Percentiles rank a stretch among this genome's conserved stretches.
Conservation (phyloP, 2,329 filamentous ascomycete species). For the Fusarium stilboides region DNA sequence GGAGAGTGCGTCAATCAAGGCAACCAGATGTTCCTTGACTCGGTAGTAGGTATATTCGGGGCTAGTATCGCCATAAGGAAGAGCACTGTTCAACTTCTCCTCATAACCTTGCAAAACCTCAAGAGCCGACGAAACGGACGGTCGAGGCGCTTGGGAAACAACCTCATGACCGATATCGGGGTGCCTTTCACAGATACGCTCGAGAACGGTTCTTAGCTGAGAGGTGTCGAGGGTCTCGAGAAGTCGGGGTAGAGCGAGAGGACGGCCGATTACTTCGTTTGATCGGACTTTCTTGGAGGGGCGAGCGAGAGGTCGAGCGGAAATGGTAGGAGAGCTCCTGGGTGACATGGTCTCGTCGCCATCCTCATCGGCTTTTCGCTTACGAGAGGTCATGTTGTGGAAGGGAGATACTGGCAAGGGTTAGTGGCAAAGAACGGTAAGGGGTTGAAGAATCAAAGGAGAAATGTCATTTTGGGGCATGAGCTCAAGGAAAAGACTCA, state of each 20-base stretch:
- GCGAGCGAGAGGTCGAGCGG: slow-evolving; percentile 76
- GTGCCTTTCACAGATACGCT: slow-evolving; percentile 90
- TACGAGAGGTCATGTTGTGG: slow-evolving; percentile 71
- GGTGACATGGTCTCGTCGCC: slow-evolving; percentile 92
- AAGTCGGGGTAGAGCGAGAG: slow-evolving; percentile 76
- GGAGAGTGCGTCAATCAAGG: slow-evolving; percentile 88
- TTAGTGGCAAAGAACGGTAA: slow-evolving; percentile 41
- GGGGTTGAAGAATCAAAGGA: slow-evolving; percentile 4
- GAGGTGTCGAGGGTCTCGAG: slow-evolving; percentile 92
- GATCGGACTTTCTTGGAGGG: slow-evolving; percentile 75
- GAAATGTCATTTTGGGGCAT: not conserved
- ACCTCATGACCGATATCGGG: slow-evolving; percentile 90
- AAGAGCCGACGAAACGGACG: slow-evolving; percentile 84
- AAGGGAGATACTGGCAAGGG: slow-evolving; percentile 60
- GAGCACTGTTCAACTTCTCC: slow-evolving; percentile 80
- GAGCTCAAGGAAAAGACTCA: slow-evolving; percentile 57
- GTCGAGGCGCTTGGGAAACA: slow-evolving; percentile 86
- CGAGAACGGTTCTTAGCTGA: slow-evolving; percentile 88
- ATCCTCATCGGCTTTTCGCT: slow-evolving; percentile 90
- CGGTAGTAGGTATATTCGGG: slow-evolving; percentile 97
- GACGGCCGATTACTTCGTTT: slow-evolving; percentile 75
- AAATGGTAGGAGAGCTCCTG: slow-evolving; percentile 82
- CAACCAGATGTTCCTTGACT: slow-evolving; percentile 83
- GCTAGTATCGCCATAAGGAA: slow-evolving; percentile 87
- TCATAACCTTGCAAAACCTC: slow-evolving; percentile 88